phyloP scores from a whole-genome alignment of 164 flowering plant species.

The Akebia trifoliata region DNA sequence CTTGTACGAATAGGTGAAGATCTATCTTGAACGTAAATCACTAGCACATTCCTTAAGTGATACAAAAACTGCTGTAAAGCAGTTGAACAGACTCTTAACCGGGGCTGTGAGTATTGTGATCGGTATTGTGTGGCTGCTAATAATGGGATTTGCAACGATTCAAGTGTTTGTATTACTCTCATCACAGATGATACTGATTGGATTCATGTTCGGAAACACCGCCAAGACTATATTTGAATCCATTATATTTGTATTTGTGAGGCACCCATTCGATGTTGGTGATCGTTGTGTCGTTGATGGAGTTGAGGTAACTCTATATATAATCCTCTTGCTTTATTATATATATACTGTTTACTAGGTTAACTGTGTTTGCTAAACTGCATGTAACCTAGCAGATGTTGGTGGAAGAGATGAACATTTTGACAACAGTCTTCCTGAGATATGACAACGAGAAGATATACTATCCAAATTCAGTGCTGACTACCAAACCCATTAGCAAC shows the following conservation, averaged over 20 bases:
- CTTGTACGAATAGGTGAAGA: slow-evolving; percentile 61
- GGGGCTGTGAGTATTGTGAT: slow-evolving; percentile 38
- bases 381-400: slow-evolving; percentile 46
- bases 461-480: slow-evolving; percentile 70
- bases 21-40: slow-evolving; percentile 67
- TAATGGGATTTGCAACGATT: slow-evolving; percentile 69
- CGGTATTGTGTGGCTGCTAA: slow-evolving; percentile 52
- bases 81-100: slow-evolving; percentile 59
- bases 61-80: slow-evolving; percentile 81
- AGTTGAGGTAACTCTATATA: slow-evolving; percentile 52
- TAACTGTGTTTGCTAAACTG: slow-evolving; percentile 7
- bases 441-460: slow-evolving; percentile 78
- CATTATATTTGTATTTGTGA: slow-evolving; percentile 80
- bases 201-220: slow-evolving; percentile 75
- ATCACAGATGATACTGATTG: slow-evolving; percentile 65
- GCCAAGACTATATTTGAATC: slow-evolving; percentile 78
- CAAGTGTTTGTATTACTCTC: slow-evolving; percentile 66
- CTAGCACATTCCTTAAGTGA: slow-evolving; percentile 75
- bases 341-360: neutral
- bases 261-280: slow-evolving; percentile 96
- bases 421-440: slow-evolving; percentile 72
- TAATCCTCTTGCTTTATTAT: neutral
- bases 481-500: slow-evolving; percentile 79
- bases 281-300: slow-evolving; percentile 96
- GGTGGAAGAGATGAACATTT: slow-evolving; percentile 92